Base-by-base conservation (phyloP, 352 stramenopile genomes). In the Phytophthora tubulina region DNA sequence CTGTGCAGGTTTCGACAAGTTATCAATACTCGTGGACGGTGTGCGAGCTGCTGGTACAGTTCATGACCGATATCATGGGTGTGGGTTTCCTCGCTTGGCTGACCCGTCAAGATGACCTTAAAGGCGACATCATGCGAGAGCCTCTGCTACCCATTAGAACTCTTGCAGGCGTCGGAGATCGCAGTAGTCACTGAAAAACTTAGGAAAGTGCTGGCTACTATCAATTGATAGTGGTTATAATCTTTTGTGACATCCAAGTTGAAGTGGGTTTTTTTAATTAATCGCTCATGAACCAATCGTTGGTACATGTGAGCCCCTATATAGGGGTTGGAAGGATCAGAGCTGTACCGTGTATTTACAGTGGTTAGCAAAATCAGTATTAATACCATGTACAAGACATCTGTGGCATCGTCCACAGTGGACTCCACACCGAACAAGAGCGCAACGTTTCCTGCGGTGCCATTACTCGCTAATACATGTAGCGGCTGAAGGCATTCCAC, bases 361-460 rank as follows among this genome's bases (percentile, higher is more conserved):
- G 38, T 38, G 13, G 21, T 27, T 27, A 27, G 21, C 21, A 27
- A 27, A 27, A 27, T 27, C 21, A 27, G 21, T 27, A 27, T 39
- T 13, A 54, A 2, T 42, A 42, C 49, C 49, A 44, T 15, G 50
- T 58, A 56, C 15, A 59, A 21, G 6, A 51, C 14, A 41, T 66
- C n/a, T 66, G 59, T 21, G 44, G 0, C 21, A 1, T 27, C 21
- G 21, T 27, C 21, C 21, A 27, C 36, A 9, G 36, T 42, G 14
- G 36, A 17, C 9, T 14, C 32, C 46, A 46, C 31, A 32, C 41
- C 27, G 38, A 64, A 70, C 41, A 63, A 33, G 62, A 32, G 42
- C 21, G 62, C 52, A 70, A 64, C 62, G 52, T 57, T 70, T 41
- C 52, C 7, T 54, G 17, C 62, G 51, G 62, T 56, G 31, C 15